Evolutionary conservation across 345 rosid genomes (phyloP), one percentile per base, ranked within the genome.

Genomic region (Pelargonium nanum): DNA sequence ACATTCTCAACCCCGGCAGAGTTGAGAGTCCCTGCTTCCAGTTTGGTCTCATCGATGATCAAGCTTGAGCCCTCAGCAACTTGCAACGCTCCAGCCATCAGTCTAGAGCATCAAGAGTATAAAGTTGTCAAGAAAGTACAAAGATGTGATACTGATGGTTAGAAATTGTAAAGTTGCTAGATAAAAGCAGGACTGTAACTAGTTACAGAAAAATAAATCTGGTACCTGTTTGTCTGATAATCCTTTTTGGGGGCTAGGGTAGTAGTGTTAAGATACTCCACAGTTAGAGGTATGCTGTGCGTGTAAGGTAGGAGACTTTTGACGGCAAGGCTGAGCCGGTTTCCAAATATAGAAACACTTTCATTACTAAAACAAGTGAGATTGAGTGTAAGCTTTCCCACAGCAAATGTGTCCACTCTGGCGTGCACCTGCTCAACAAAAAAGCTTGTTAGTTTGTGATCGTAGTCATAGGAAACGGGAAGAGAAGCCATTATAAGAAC

Each of bases 341-440:
- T 65, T 45, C 87, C 96, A 24, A 87, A 89, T 51, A 84, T 59
- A 16, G 94, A 82, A 60, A 75, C 74, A 45, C 77, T 82, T 66
- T 91, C 94, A 72, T 78, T 85, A 71, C 62, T 84, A 54, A 87
- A 80, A 70, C 81, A 66, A 19, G 77, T 82, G 40, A 91, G 84
- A 63, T 88, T 91, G 24, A 85, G 73, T 6, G 97, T 84, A 71
- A 91, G 86, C 77, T 91, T 91, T 75, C 98, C 96, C 1, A 93
- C 86, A n/a, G 95, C 95, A 72, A 81, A 74, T 58, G 75, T 71
- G 61, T 85, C 94, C n/a, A 74, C 80, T 69, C 97, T 81, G 59
- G 89, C 75, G 74, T 85, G 85, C 60, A 92, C 91, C 98, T 92
- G 73, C 54, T 56, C 53, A 40, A 19, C 22, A 53, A 61, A 56